Base-by-base conservation (phyloP, 495 filamentous ascomycete genomes). In the Lasiosphaeriaceae sp. region DNA sequence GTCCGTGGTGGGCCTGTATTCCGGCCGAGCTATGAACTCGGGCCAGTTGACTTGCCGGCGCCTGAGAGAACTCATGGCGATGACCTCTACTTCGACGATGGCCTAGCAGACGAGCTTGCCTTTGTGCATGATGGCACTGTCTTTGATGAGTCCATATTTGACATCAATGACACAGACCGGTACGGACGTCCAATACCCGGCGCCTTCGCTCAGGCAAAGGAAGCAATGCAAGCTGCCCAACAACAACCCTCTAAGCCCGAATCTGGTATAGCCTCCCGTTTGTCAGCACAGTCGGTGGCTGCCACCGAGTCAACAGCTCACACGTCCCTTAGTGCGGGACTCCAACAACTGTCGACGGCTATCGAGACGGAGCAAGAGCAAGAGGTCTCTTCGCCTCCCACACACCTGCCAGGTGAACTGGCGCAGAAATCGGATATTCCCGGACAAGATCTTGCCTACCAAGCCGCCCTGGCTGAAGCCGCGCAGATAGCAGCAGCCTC, bases 21-120 rank as follows among this genome's bases (percentile, higher is more conserved):
- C 34, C 47, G 45, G 44, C 16, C 62, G n/a, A 47, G 51, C 39
- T 47, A 57, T 43, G 49, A 53, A 23, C 54, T 57, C 22, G 51
- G 55, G 24, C 54, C 72, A 34, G 59, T 71, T 17, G 76, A 35
- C 12, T 4, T 34, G 2, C 51, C 54, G 17, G 24, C 31, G 11
- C 39, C 29, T 16, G 14, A 11, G 39, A 54, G 11, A 21, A 11
- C 23, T 4, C 22, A 83, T 26, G 82, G 85, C 29, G 89, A 93
- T 61, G 90, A 93, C 55, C 69, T 94, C 43, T 94, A 94, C 63
- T 94, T 89, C 58, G 86, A 92, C 54, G 88, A 91, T 60, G 90
- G 89, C 2, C 75, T 90, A 45, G 72, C 71, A 2, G 72, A 77
- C 62, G 84, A 81, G 54, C 57, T 72, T 2, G 66, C 77, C 47